phyloP scores from a whole-genome alignment of 2,329 filamentous ascomycete species.

The Trichophyton mentagrophytes region DNA sequence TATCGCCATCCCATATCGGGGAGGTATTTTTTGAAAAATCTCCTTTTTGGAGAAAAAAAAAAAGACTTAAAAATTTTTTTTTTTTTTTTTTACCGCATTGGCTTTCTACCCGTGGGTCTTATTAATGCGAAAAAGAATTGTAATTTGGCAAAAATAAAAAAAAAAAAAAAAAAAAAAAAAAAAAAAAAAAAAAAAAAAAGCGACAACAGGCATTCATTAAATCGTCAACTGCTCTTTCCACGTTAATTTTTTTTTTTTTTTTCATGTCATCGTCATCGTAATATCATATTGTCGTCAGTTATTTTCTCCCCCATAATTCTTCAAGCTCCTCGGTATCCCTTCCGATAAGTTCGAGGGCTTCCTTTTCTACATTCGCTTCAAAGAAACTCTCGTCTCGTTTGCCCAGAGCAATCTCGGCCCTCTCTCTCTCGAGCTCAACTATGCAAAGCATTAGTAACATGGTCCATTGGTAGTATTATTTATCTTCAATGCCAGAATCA shows the following conservation, averaged over 20 bases:
- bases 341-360: neutral
- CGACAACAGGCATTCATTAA: no score
- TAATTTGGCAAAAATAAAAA: no score
- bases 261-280: neutral
- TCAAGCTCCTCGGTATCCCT: conserved; percentile 1
- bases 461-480: neutral
- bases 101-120: no score
- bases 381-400: neutral
- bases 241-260: neutral
- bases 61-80: no score
- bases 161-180: no score
- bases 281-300: neutral
- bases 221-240: neutral
- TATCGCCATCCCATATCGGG: no score
- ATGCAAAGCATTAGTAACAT: neutral
- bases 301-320: neutral
- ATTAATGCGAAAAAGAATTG: no score
- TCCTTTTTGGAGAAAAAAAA: no score
- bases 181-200: no score
- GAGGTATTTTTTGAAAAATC: no score
- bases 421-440: conserved; percentile 3
- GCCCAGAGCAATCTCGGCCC: neutral
- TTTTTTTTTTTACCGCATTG: no score
- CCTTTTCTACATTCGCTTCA: neutral
- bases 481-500: neutral